phyloP scores from a whole-genome alignment of 768 basidiomycete species.

The Artomyces pyxidatus region DNA sequence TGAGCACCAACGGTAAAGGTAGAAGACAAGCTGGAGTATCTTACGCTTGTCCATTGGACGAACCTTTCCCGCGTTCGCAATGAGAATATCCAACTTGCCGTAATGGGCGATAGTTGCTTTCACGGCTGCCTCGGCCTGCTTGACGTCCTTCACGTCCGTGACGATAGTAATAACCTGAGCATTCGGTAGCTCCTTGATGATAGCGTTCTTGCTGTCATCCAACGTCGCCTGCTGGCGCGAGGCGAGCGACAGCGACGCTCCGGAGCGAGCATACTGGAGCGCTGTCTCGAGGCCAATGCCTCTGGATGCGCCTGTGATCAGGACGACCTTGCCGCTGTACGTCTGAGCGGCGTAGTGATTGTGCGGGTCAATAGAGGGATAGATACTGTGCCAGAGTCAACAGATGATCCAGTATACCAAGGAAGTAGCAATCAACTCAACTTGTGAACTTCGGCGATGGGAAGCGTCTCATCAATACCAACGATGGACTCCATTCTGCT shows the following conservation, averaged over 20 bases:
- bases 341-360: conserved; percentile 11
- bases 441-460: too few relatives aligned
- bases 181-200: conserved; percentile 8
- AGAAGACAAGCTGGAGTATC: background rate
- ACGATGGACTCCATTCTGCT: too few relatives aligned
- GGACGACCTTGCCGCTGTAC: conserved; percentile 20
- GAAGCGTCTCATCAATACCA: too few relatives aligned
- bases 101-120: conserved; percentile 16
- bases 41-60: background rate
- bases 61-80: conserved; percentile 21
- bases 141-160: conserved; percentile 20
- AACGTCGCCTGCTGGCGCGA: conserved; percentile 16
- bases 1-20: too few relatives aligned
- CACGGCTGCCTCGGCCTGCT: conserved; percentile 19
- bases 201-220: conserved; percentile 16
- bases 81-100: conserved; percentile 22
- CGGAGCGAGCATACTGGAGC: conserved; percentile 20
- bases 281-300: conserved; percentile 23
- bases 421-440: too few relatives aligned
- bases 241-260: conserved; percentile 20
- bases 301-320: conserved; percentile 21
- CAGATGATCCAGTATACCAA: too few relatives aligned
- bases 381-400: conserved; percentile 13
- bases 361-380: conserved; percentile 22
- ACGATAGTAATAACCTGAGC: conserved; percentile 15